Evolutionary conservation across 1,284 basidiomycete species (phyloP).

Genomic region (Apiotrichum laibachii): DNA sequence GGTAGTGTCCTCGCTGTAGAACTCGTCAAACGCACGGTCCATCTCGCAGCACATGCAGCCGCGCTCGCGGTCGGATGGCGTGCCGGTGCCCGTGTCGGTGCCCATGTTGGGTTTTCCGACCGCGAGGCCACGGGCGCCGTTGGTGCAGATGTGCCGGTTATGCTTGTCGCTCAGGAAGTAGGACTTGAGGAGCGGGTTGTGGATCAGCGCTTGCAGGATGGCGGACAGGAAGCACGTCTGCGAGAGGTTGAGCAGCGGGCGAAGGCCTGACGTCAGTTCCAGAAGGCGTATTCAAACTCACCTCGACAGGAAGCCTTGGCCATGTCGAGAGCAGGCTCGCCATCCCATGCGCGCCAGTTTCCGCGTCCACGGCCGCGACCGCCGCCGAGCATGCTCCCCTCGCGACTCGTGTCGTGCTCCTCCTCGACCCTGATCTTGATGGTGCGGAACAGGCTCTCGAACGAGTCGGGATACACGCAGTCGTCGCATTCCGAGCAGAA

Average conservation of each 20-base stretch:
- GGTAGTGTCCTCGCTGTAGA: conserved; percentile 65
- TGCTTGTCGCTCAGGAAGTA: conserved; percentile 77
- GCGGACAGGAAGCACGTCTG: conserved; percentile 95
- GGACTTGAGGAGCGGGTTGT: conserved; percentile 86
- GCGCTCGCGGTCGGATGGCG: conserved; percentile 52
- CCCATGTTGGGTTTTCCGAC: conserved; percentile 35
- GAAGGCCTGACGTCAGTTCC: conserved; percentile 60
- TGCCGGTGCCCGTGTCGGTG: conserved; percentile 4
- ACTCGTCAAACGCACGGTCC: conserved; percentile 86
- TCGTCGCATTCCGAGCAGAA: conserved; percentile 63
- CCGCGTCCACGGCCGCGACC: conserved; percentile 33
- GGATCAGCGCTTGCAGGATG: conserved; percentile 85
- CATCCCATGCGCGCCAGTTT: conserved; percentile 36
- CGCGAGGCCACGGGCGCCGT: conserved; percentile 32
- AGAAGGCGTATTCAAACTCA: conserved; percentile 23
- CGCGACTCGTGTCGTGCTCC: conserved; percentile 56
- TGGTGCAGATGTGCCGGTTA: conserved; percentile 44
- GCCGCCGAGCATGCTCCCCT: conserved; percentile 56
- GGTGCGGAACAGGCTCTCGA: conserved; percentile 53
- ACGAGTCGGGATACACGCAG: conserved; percentile 56
- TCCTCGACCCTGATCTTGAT: conserved; percentile 57
- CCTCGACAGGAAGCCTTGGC: conserved; percentile 31
- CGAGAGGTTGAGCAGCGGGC: conserved; percentile 79
- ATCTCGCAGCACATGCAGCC: conserved; percentile 91
- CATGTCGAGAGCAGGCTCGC: conserved; percentile 11